Evolutionary conservation across 257 asterid genomes (phyloP).

Genomic region (Salvia splendens): DNA sequence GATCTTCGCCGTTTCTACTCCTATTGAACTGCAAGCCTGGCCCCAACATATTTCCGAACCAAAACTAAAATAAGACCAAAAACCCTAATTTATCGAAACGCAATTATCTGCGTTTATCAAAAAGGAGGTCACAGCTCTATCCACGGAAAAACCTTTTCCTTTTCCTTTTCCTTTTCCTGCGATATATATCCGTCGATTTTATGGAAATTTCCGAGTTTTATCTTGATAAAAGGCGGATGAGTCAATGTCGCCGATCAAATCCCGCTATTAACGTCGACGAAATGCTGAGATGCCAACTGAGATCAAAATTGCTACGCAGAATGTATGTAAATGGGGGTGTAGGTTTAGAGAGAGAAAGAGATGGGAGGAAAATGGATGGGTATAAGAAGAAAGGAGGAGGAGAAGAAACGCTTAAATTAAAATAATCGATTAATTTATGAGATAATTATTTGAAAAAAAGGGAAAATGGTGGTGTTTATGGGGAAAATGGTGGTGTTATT

Average conservation of each 20-base stretch:
- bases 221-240: slow-evolving; percentile 29
- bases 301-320: slow-evolving; percentile 24
- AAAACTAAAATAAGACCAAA: slow-evolving; percentile 27
- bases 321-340: slow-evolving; percentile 22
- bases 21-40: slow-evolving; percentile 82
- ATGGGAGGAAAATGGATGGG: slow-evolving; percentile 31
- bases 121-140: slow-evolving; percentile 33
- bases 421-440: slow-evolving; percentile 27
- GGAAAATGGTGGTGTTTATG: slow-evolving; percentile 3
- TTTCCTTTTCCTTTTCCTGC: not conserved
- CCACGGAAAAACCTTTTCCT: slow-evolving; percentile 19
- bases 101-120: slow-evolving; percentile 19
- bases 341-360: slow-evolving; percentile 27
- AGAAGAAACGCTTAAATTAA: slow-evolving; percentile 3
- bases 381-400: slow-evolving; percentile 29
- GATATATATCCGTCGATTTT: slow-evolving; percentile 11
- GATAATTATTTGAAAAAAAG: slow-evolving; percentile 1
- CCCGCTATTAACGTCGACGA: slow-evolving; percentile 30
- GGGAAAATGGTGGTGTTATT: slow-evolving; percentile 24
- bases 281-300: slow-evolving; percentile 28
- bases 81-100: slow-evolving; percentile 39
- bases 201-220: not conserved
- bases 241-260: slow-evolving; percentile 35
- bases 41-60: slow-evolving; percentile 63
- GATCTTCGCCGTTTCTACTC: slow-evolving; percentile 81